Conservation (phyloP, 768 basidiomycete genomes). For the Suillus paluster region DNA sequence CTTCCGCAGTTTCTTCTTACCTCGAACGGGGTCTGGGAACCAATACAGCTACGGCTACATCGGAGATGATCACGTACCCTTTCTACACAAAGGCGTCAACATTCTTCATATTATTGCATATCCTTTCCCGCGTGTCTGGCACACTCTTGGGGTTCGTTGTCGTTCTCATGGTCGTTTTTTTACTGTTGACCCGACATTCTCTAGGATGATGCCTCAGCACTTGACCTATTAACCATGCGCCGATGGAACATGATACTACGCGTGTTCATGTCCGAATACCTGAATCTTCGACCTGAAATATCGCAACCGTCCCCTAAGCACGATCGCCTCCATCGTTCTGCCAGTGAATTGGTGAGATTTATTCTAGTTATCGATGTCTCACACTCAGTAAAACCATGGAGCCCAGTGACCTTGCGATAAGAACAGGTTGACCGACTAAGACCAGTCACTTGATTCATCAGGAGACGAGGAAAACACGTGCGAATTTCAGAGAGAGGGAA, state of each 20-base stretch:
- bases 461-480: background rate
- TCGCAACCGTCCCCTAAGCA: slow-evolving; percentile 28
- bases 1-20: slow-evolving; percentile 71
- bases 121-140: slow-evolving; percentile 93
- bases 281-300: slow-evolving; percentile 63
- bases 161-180: background rate
- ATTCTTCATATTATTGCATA: slow-evolving; percentile 88
- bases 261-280: slow-evolving; percentile 89
- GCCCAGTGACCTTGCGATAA: slow-evolving; percentile 1
- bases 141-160: slow-evolving; percentile 65
- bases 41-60: slow-evolving; percentile 59
- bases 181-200: slow-evolving; percentile 12
- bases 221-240: slow-evolving; percentile 84
- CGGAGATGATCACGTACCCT: slow-evolving; percentile 94
- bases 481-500: background rate
- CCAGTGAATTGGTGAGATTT: slow-evolving; percentile 52
- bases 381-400: background rate
- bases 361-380: background rate
- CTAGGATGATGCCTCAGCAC: slow-evolving; percentile 87
- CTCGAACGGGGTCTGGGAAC: slow-evolving; percentile 41
- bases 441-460: background rate
- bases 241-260: slow-evolving; percentile 90
- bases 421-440: background rate
- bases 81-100: slow-evolving; percentile 80
- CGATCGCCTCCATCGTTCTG: slow-evolving; percentile 39